A percentile compares a stretch with the other conserved stretches of the same genome.
phyloP scores from a whole-genome alignment of 805 yeast species.

The Metschnikowia vanudenii region DNA sequence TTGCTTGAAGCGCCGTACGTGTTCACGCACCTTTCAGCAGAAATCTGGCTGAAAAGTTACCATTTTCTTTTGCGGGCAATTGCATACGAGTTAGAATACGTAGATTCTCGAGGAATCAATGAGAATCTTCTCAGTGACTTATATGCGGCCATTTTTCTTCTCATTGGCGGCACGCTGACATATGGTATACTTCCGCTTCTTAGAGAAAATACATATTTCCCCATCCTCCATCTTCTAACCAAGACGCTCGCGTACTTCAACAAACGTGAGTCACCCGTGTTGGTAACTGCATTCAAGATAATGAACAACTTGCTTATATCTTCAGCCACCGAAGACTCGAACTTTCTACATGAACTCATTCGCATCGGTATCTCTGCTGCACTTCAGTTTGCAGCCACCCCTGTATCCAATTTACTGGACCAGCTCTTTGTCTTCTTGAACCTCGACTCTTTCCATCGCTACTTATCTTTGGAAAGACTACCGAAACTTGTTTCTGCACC shows the following conservation, averaged over 20 bases:
- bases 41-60: constrained; percentile 28
- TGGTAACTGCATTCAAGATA: constrained; percentile 35
- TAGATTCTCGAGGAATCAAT: constrained; percentile 4
- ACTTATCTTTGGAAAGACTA: constrained; percentile 27
- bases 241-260: constrained; percentile 18
- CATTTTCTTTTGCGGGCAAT: constrained; percentile 25
- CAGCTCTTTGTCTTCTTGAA: constrained; percentile 43
- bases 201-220: constrained; percentile 19
- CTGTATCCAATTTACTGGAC: constrained; percentile 40
- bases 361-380: constrained; percentile 38
- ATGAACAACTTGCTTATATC: constrained; percentile 45
- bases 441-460: constrained; percentile 38
- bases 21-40: constrained; percentile 30
- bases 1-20: constrained; percentile 27
- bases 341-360: constrained; percentile 37
- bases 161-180: constrained; percentile 25
- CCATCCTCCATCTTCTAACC: constrained; percentile 20
- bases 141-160: constrained; percentile 18
- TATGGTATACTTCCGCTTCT: constrained; percentile 21
- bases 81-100: constrained; percentile 11
- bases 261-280: constrained; percentile 25
- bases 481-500: constrained; percentile 28
- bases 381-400: constrained; percentile 37
- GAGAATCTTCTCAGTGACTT: constrained; percentile 26
- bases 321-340: constrained; percentile 41